Evolutionary conservation across 306 rosid genomes (phyloP).

Genomic region (Sicyos baderoa): DNA sequence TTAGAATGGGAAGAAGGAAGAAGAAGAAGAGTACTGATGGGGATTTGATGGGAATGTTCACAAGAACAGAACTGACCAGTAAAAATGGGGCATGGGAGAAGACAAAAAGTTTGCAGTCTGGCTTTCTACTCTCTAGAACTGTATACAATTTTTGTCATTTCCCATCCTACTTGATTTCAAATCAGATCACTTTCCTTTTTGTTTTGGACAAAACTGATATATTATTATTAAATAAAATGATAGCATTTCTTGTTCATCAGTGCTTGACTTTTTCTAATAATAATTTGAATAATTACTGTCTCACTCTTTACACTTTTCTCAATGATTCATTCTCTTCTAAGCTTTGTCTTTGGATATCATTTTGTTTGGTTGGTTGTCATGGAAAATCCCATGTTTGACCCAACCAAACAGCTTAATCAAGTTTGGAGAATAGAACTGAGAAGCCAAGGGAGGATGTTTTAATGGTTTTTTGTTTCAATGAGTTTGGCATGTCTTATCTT

Average conservation of each 20-base stretch:
- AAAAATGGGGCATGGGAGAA: conserved; percentile 9
- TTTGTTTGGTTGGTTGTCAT: too few species aligned
- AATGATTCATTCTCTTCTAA: too few species aligned
- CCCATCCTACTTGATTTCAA: conserved; percentile 16
- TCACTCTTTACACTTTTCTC: neutral
- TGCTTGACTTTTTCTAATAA: neutral
- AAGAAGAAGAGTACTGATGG: neutral
- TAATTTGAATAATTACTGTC: neutral
- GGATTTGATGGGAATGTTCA: conserved; percentile 1
- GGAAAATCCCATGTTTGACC: too few species aligned
- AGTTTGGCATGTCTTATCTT: neutral
- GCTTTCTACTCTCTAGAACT: conserved; percentile 4
- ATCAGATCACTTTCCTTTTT: conserved; percentile 10
- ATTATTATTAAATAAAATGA: conserved; percentile 18
- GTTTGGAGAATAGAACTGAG: too few species aligned
- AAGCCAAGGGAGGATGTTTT: too few species aligned
- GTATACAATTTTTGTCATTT: neutral
- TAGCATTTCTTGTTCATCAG: conserved; percentile 7
- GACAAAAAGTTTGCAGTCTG: conserved; percentile 16
- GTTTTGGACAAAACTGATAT: conserved; percentile 16
- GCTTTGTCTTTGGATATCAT: too few species aligned
- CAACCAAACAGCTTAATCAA: too few species aligned
- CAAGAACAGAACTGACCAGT: conserved; percentile 8
- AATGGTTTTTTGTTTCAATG: neutral
- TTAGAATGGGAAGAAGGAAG: neutral